These are phyloP conservation scores for Tetragonia tetragonoides DNA, from an alignment of 148 eudicot genomes.

Conservation along the genomic window DNA sequence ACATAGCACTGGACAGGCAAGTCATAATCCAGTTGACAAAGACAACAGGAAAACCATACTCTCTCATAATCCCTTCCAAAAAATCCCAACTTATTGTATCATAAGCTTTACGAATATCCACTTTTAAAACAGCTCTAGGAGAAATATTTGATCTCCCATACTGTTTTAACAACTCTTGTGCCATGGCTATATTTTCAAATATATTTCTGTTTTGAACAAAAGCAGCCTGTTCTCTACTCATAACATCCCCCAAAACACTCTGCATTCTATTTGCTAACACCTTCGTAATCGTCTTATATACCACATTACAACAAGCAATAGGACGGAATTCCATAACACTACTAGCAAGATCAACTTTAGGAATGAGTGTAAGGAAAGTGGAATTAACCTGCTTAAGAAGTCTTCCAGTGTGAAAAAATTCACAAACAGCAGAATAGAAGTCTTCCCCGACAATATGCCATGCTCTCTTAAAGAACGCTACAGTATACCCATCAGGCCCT, in stretches of 20 bases:
- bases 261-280: background rate
- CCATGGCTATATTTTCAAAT: background rate
- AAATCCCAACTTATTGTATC: background rate
- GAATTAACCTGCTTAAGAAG: background rate
- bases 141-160: no score
- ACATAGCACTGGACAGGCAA: background rate
- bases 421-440: background rate
- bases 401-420: background rate
- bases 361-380: background rate
- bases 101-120: background rate
- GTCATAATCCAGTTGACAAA: background rate
- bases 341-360: background rate
- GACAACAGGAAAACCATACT: background rate
- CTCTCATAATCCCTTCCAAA: background rate
- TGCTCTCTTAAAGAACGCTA: background rate
- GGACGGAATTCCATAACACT: background rate
- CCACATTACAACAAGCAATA: background rate
- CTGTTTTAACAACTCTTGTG: background rate
- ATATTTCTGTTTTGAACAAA: background rate
- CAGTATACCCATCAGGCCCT: background rate
- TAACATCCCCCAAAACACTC: background rate
- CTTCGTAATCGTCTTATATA: background rate
- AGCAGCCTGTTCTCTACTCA: background rate
- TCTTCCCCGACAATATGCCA: background rate
- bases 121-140: no score